Percentiles rank a stretch among this genome's conserved stretches.
Conservation (phyloP, 352 stramenopile species). For the Lagenidium giganteum region DNA sequence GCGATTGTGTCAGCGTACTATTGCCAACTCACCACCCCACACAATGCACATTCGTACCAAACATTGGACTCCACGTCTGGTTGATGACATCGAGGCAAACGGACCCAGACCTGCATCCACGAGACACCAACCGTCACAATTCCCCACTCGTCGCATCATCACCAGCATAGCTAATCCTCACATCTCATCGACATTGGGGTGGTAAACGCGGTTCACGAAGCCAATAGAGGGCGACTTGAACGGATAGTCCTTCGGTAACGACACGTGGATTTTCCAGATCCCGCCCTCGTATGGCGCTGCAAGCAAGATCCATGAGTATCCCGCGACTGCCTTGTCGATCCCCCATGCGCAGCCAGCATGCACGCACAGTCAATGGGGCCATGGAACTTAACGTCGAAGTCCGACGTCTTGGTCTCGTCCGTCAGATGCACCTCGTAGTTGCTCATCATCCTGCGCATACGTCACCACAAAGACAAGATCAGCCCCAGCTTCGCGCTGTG, state of each 20-base stretch:
- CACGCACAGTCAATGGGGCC: constrained; percentile 79
- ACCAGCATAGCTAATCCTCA: constrained; percentile 18
- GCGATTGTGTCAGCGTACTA: no score
- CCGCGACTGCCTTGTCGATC: no score
- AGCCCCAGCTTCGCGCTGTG: no score
- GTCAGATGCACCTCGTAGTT: constrained; percentile 85
- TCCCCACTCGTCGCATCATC: no score
- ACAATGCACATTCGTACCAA: constrained; percentile 38
- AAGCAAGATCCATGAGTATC: no score
- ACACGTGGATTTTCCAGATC: constrained; percentile 92
- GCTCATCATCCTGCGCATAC: constrained; percentile 81
- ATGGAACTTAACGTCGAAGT: constrained; percentile 85
- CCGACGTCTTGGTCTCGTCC: constrained; percentile 75
- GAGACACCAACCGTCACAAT: background rate
- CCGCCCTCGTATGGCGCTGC: constrained; percentile 89
- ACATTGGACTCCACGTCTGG: constrained; percentile 94
- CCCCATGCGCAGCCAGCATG: no score
- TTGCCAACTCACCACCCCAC: background rate
- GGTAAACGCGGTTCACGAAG: constrained; percentile 92
- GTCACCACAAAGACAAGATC: background rate
- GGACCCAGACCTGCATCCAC: constrained; percentile 70
- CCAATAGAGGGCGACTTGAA: constrained; percentile 93
- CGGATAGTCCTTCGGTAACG: constrained; percentile 89
- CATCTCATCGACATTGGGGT: constrained; percentile 93
- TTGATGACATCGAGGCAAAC: constrained; percentile 94